Evolutionary conservation across 176 grass and related monocot species (phyloP).

Genomic region (Canna indica): DNA sequence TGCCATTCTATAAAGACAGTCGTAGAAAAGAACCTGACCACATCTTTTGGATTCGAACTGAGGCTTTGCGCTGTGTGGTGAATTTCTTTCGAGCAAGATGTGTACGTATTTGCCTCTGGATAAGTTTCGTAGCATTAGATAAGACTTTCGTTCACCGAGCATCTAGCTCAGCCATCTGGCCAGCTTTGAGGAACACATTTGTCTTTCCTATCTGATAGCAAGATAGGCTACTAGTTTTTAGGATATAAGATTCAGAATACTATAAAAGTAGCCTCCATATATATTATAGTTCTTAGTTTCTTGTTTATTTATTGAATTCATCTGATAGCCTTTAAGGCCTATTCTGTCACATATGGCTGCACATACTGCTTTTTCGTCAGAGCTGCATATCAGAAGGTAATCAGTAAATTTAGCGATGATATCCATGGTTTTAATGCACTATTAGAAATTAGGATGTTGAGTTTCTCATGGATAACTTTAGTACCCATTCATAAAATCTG

Average conservation of each 20-base stretch:
- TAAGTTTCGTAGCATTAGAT: slow-evolving; percentile 45
- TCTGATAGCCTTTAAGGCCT: slow-evolving; percentile 89
- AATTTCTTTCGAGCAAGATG: slow-evolving; percentile 73
- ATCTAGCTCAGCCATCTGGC: slow-evolving; percentile 95
- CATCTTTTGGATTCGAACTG: slow-evolving; percentile 62
- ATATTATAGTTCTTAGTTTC: neutral
- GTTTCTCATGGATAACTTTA: slow-evolving; percentile 15
- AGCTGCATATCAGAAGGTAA: slow-evolving; percentile 32
- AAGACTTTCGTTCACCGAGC: slow-evolving; percentile 83
- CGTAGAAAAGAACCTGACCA: slow-evolving; percentile 56
- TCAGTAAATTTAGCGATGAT: slow-evolving; percentile 56
- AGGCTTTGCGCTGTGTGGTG: slow-evolving; percentile 39
- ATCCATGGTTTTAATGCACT: neutral
- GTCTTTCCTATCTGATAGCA: slow-evolving; percentile 81
- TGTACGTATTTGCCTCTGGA: slow-evolving; percentile 79
- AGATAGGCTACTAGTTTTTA: slow-evolving; percentile 21
- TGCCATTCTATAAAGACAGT: slow-evolving; percentile 2
- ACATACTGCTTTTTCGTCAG: slow-evolving; percentile 67
- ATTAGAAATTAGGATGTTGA: neutral
- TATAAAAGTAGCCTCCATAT: neutral
- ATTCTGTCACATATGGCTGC: slow-evolving; percentile 77
- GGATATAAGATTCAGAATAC: slow-evolving; percentile 11
- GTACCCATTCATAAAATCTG: slow-evolving; percentile 80
- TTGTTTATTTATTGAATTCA: slow-evolving; percentile 9
- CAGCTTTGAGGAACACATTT: slow-evolving; percentile 88